A percentile compares a stretch with the other conserved stretches of the same genome.
Conservation (phyloP, 2,329 filamentous ascomycete species). For the Bertia moriformis region DNA sequence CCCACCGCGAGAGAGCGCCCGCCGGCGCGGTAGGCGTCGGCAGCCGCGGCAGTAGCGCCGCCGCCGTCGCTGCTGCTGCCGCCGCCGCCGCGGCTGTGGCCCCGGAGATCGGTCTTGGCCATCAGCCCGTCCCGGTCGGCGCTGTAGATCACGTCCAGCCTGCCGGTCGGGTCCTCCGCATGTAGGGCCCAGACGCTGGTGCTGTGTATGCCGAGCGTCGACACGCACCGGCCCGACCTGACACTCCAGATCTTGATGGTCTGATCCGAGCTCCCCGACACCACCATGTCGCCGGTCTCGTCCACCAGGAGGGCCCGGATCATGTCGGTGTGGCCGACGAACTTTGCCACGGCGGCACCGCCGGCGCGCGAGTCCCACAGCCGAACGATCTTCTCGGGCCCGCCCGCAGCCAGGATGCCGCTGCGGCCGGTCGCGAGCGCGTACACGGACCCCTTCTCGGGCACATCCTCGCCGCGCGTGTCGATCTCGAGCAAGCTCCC, state of each 20-base stretch:
- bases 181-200: constrained; percentile 94
- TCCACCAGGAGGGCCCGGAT: constrained; percentile 83
- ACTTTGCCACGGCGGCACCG: constrained; percentile 83
- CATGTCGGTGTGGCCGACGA: constrained; percentile 91
- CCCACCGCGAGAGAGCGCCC: constrained; percentile 80
- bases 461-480: constrained; percentile 65
- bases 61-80: too few species aligned
- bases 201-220: constrained; percentile 97
- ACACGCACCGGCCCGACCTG: constrained; percentile 87
- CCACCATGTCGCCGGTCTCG: constrained; percentile 73
- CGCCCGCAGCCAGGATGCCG: constrained; percentile 79
- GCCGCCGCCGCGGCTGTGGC: constrained; percentile 48
- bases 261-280: constrained; percentile 90
- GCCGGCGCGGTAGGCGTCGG: constrained; percentile 48
- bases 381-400: constrained; percentile 81
- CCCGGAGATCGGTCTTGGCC: constrained; percentile 86
- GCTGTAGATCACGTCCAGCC: constrained; percentile 87
- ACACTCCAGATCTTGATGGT: constrained; percentile 98
- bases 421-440: constrained; percentile 66
- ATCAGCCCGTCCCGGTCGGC: constrained; percentile 82
- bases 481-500: constrained; percentile 81
- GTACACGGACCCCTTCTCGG: constrained; percentile 89
- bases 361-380: constrained; percentile 84
- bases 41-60: too few species aligned
- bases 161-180: constrained; percentile 71